A percentile compares a stretch with the other conserved stretches of the same genome.
Evolutionary conservation across 2,329 filamentous ascomycete species (phyloP).

Genomic region (Delphinella strobiligena): DNA sequence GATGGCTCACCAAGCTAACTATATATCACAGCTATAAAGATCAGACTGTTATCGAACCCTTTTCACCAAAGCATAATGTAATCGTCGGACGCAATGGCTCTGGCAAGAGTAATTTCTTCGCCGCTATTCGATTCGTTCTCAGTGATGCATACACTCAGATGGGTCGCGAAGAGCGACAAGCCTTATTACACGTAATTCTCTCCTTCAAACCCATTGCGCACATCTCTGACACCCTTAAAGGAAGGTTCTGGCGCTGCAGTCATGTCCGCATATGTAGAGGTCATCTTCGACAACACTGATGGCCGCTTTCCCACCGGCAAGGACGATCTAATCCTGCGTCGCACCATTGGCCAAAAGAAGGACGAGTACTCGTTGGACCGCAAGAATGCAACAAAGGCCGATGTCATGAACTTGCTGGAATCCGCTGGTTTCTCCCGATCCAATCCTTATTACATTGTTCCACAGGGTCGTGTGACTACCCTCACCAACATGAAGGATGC

Average conservation of each 20-base stretch:
- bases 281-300: slow-evolving; percentile 96
- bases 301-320: slow-evolving; percentile 90
- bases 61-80: slow-evolving; percentile 94
- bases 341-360: slow-evolving; percentile 94
- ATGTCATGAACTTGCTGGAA: slow-evolving; percentile 91
- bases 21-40: slow-evolving; percentile 74
- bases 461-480: slow-evolving; percentile 88
- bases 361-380: slow-evolving; percentile 97
- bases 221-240: slow-evolving; percentile 19
- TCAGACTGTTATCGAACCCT: slow-evolving; percentile 95
- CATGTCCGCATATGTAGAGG: slow-evolving; percentile 98
- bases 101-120: slow-evolving; percentile 99
- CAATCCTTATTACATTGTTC: slow-evolving; percentile 98
- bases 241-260: slow-evolving; percentile 96
- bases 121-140: slow-evolving; percentile 94
- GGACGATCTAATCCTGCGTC: slow-evolving; percentile 77
- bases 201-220: not conserved
- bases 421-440: slow-evolving; percentile 93
- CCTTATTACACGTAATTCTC: slow-evolving; percentile 61
- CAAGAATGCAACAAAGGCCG: slow-evolving; percentile 87
- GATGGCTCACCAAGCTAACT: slow-evolving; percentile 8
- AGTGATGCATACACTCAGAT: slow-evolving; percentile 96
- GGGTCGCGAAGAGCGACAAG: slow-evolving; percentile 89
- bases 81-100: slow-evolving; percentile 98
- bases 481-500: slow-evolving; percentile 98